Conservation (phyloP, 1,284 basidiomycete genomes). For the Butyriboletus appendiculatus region DNA sequence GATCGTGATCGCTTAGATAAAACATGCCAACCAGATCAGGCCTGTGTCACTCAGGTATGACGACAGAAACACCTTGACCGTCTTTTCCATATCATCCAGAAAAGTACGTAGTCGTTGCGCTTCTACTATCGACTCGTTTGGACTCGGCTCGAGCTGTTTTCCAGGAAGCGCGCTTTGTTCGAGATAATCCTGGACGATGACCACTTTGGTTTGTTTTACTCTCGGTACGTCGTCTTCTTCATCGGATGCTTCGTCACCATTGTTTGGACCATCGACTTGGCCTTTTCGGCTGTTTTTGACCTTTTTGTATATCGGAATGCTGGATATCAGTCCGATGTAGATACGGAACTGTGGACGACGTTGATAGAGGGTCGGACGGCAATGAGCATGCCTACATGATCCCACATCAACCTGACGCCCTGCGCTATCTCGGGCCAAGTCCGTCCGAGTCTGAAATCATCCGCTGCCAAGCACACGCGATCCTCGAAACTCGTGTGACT, state of each 20-base stretch:
- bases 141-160: constrained; percentile 29
- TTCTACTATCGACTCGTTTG: constrained; percentile 14
- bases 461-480: constrained; percentile 43
- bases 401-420: constrained; percentile 45
- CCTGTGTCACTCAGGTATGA: constrained; percentile 49
- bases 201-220: constrained; percentile 17
- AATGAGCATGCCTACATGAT: constrained; percentile 38
- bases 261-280: constrained; percentile 24
- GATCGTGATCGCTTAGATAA: background rate
- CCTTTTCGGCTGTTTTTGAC: constrained; percentile 17
- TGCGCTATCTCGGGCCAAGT: constrained; percentile 39
- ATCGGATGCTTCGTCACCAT: constrained; percentile 25
- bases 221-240: constrained; percentile 29
- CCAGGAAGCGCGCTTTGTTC: constrained; percentile 34
- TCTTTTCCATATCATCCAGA: constrained; percentile 45
- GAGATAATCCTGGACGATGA: constrained; percentile 34
- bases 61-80: constrained; percentile 51
- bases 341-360: constrained; percentile 24
- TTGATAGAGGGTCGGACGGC: background rate
- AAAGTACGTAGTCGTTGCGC: constrained; percentile 39
- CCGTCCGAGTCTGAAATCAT: constrained; percentile 46
- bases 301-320: constrained; percentile 28
- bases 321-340: constrained; percentile 30
- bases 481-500: constrained; percentile 39
- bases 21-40: constrained; percentile 42